Evolutionary conservation across 257 asterid species (phyloP).

Genomic region (Jasminum sambac): DNA sequence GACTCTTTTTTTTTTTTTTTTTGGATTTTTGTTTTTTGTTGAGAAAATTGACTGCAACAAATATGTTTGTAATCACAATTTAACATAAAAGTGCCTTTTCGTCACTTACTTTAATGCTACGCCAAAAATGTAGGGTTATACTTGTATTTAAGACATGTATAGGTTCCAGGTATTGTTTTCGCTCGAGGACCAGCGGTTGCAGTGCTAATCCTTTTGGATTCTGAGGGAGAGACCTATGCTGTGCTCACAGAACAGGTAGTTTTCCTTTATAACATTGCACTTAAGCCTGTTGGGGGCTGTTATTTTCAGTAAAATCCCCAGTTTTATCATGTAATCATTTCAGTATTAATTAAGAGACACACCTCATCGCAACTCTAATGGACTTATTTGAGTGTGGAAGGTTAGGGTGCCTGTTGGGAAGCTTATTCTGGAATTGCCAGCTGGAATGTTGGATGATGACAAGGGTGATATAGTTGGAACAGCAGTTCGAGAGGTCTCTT

Average conservation of each 20-base stretch:
- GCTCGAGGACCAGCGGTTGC: conserved; percentile 98
- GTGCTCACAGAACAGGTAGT: conserved; percentile 90
- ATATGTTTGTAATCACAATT: background rate
- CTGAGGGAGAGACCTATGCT: conserved; percentile 81
- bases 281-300: background rate
- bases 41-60: background rate
- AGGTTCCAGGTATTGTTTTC: conserved; percentile 96
- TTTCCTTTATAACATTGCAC: background rate
- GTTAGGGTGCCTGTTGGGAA: conserved; percentile 95
- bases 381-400: conserved; percentile 40
- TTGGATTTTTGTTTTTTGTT: too few relatives aligned
- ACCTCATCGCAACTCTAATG: conserved; percentile 20
- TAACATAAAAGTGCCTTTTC: background rate
- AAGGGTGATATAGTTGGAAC: conserved; percentile 89
- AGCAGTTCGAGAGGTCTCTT: conserved; percentile 87
- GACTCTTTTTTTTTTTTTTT: too few relatives aligned
- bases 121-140: conserved; percentile 9
- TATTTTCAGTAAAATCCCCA: background rate
- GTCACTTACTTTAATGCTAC: background rate
- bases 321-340: conserved; percentile 9
- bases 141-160: conserved; percentile 24
- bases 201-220: conserved; percentile 80
- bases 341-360: background rate
- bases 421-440: conserved; percentile 88
- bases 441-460: conserved; percentile 95